Base-by-base conservation (phyloP, 352 stramenopile genomes). In the Globisporangium radiosum region DNA sequence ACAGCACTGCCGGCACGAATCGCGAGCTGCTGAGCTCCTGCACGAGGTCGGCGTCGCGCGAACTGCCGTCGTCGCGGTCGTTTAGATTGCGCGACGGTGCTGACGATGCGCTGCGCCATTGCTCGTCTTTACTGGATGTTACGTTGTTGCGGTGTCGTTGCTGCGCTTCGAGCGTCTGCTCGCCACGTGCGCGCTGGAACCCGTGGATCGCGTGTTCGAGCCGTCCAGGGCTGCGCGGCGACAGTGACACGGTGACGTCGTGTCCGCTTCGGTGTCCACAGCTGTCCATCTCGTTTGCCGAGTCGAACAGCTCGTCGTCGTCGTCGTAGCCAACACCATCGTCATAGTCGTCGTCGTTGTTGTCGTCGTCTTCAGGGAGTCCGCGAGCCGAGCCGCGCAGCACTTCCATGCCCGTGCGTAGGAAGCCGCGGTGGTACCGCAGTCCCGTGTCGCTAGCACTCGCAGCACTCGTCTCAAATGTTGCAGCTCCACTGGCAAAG, bases 391-490 rank as follows among this genome's bases (percentile, higher is more conserved):
- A 49, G 4, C 17, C 52, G 39, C 75, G 75, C 1, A 88, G 54
- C 47, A 88, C 74, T 56, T 88, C 76, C 73, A 89, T 86, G 0
- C 81, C 81, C 0, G 75, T 67, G 6, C 71, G 75, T 7, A 91
- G 58, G 44, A 88, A 86, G 4, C 77, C 79, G 5, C 75, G 71
- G 14, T 77, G 77, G 51, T 78, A 85, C 11, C 64, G 66, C 4
- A 76, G 55, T 6, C 66, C 49, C 6, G 54, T 51, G 44, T 64
- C 63, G 7, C 49, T 50, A 8, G n/a, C 42, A 9, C 45, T 40
- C 40, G 43, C 52, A 0, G 47, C 42, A 7, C 33, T 52, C 36
- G 52, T 7, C 5, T 61, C 47, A 8, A 37, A n/a, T 39, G 7
- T 7, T 47, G 19, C 1, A 15, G 54, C 52, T 33, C 38, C 42